These are phyloP conservation scores for Polytolypa hystricis DNA, from an alignment of 2,329 filamentous ascomycete species.

Conservation along the genomic window DNA sequence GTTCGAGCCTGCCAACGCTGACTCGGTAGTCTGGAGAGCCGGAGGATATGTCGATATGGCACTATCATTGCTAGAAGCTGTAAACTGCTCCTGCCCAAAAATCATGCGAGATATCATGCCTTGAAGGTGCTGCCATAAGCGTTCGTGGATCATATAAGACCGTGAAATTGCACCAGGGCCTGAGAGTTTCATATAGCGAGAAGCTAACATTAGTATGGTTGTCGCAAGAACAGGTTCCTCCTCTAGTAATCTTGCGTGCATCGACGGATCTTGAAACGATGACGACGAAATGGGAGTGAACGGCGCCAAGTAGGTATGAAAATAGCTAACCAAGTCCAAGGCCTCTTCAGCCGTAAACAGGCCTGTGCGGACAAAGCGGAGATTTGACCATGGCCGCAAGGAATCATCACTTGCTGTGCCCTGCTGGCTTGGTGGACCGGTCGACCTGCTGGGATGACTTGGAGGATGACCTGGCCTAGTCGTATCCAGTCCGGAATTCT, in stretches of 20 bases:
- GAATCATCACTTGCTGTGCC: constrained; percentile 37
- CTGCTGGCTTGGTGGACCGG: constrained; percentile 3
- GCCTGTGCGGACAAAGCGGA: constrained; percentile 77
- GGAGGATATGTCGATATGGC: constrained; percentile 37
- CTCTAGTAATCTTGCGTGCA: constrained; percentile 65
- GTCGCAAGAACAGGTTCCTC: constrained; percentile 82
- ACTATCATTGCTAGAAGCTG: constrained; percentile 58
- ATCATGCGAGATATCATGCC: constrained; percentile 84
- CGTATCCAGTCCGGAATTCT: constrained; percentile 1
- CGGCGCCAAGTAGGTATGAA: constrained; percentile 74
- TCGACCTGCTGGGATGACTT: background rate
- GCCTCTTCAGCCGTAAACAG: constrained; percentile 86
- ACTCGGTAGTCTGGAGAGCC: constrained; percentile 6
- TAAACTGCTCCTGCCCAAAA: constrained; percentile 88
- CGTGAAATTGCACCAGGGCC: constrained; percentile 65
- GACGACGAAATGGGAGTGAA: constrained; percentile 81
- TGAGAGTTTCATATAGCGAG: constrained; percentile 63
- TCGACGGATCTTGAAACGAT: constrained; percentile 63
- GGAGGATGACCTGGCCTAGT: background rate
- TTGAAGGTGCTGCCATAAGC: constrained; percentile 77
- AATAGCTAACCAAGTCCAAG: constrained; percentile 80
- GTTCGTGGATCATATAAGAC: constrained; percentile 74
- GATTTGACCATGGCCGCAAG: constrained; percentile 66
- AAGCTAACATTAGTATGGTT: constrained; percentile 76
- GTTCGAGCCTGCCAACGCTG: constrained; percentile 12